Evolutionary conservation across 148 eudicot species (phyloP), one percentile per base, ranked within the genome.

Genomic region (Simmondsia chinensis): DNA sequence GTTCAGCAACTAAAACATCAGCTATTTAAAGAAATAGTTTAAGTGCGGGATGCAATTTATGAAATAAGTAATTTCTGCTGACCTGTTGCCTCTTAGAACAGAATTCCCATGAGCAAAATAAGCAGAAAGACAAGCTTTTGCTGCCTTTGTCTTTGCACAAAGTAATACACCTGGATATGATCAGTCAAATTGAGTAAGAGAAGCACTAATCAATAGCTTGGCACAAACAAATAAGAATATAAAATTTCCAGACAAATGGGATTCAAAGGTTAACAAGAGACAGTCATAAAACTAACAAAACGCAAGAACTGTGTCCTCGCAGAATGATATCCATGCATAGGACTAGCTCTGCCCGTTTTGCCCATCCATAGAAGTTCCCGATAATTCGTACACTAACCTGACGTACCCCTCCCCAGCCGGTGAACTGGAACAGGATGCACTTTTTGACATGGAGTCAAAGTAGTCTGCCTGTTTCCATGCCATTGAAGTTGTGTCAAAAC

Each of bases 361-460:
- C n/a, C n/a, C n/a, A n/a, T n/a, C 6, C 2, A 28, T 12, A 8
- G n/a, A 39, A 21, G 20, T 10, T 50, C 25, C 16, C 30, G 20
- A 16, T 26, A 33, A 17, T 17, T 19, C 32, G 37, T 44, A 47
- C 18, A 46, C 81, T 68, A 42, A 76, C 97, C 97, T 67, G 97
- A 89, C 47, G 95, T 84, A 46, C 97, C 97, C 71, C 97, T 75
- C 52, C 97, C 97, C 39, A 89, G 74, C 7, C 95, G 84, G 71
- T 89, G 97, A 59, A 89, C 97, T 13, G 97, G 97, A 64, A 69
- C 94, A 37, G 95, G 77, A 57, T 79, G 69, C 13, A 47, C 45
- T 29, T 63, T 70, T 56, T 66, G 73, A 52, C 68, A 20, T 33
- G 53, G 60, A 54, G 47, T 45, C 32, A 66, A 56, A 13, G 68